Base-by-base conservation (phyloP, 768 basidiomycete species). In the Pleurotus pulmonarius region DNA sequence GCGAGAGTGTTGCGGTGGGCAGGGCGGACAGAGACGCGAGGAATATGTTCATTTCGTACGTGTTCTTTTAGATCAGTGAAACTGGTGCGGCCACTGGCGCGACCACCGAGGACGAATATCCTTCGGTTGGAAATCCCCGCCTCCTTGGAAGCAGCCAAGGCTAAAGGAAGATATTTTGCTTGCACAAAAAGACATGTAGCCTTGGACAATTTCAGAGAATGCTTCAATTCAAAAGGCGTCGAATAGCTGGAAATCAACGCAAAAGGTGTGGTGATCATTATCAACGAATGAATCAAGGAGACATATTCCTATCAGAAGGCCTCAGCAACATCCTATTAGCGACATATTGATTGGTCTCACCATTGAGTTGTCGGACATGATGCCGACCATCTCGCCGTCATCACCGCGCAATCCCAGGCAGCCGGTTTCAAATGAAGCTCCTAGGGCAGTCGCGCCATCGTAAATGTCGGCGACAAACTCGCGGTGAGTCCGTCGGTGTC, bases 341-440 rank as follows among this genome's bases (percentile, higher is more conserved):
- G 51, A 6, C 2, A 26, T 46, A 13, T 5, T 12, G 6, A 39
- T 16, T 45, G 29, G 8, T 67, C 82, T 60, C 68, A 88, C 90
- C 66, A 84, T 64, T 37, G 80, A 85, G 64, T 91, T 92, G 46
- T 86, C 78, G 67, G 81, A 82, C 64, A 90, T 77, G 13, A 92
- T 80, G 5, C 87, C 90, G 16, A 90, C 75, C 20, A 89, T 80
- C 52, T 87, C 85, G 0, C 73, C 74, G 16, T 77, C 72, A 41
- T 71, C 72, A 0, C 67, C 66, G 4, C 67, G 63, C 9, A 91
- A 64, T 0, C 79, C 86, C 1, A 88, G 70, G 0, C 89, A 87
- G 0, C 86, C 86, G 15, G 77, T 65, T 0, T 69, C 60, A 11
- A 70, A 57, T 4, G 80, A 73, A n/a, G 70, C 65, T 2, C 71